Evolutionary conservation across 352 stramenopile genomes (phyloP).

Genomic region (Elongisporangium prolatum): DNA sequence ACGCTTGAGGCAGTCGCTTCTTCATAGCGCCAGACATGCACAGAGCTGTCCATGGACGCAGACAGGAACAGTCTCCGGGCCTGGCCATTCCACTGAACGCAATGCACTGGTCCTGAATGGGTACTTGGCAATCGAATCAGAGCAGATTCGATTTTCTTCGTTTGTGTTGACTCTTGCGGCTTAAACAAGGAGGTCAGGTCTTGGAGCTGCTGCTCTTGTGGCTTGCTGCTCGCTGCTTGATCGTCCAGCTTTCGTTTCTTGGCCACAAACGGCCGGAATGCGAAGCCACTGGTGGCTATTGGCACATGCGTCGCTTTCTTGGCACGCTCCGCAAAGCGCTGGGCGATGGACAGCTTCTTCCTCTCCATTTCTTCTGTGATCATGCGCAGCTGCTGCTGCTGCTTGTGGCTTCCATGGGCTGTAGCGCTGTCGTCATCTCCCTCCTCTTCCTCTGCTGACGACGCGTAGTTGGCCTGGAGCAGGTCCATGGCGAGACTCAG

Average conservation of each 20-base stretch:
- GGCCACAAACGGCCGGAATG: neutral
- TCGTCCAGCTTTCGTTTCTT: neutral
- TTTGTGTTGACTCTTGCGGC: too few relatives aligned
- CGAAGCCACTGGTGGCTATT: neutral
- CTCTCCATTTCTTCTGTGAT: neutral
- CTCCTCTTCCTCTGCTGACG: neutral
- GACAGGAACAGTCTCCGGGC: constrained; percentile 37
- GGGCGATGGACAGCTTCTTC: neutral
- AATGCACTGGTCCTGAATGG: constrained; percentile 26
- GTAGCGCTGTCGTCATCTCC: neutral
- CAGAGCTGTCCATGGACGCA: constrained; percentile 51
- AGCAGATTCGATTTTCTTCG: neutral
- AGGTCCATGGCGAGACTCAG: neutral
- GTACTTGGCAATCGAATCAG: constrained; percentile 1
- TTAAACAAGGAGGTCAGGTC: neutral
- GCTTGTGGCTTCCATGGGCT: neutral
- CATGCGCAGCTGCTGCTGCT: neutral
- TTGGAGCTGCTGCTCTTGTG: neutral
- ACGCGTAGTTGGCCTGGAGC: neutral
- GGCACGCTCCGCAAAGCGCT: neutral
- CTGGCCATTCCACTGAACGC: constrained; percentile 38
- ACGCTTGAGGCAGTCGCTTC: constrained; percentile 7
- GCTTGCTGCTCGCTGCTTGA: neutral
- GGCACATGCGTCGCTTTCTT: neutral
- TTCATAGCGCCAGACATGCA: constrained; percentile 37